Base-by-base conservation (phyloP, 2,329 filamentous ascomycete species). In the Cladorrhinum sp. region DNA sequence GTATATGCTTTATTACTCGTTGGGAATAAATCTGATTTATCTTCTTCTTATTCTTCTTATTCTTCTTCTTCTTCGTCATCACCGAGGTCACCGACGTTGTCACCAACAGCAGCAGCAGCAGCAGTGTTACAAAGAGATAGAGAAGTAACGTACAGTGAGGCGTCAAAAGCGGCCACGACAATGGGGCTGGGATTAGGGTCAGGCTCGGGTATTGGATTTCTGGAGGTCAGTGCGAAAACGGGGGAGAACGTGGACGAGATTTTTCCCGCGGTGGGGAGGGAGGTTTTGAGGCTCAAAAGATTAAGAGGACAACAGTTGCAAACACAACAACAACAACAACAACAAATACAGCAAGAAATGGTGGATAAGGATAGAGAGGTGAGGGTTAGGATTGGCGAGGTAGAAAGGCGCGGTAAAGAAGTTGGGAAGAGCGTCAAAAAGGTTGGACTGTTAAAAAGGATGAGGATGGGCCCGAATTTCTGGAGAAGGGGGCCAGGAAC, bases 181-280 rank as follows among this genome's bases (percentile, higher is more conserved):
- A 55, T 60, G 54, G 8, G 20, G 20, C 52, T 58, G n/a, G n/a
- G n/a, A 54, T 39, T 39, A 2, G 55, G 36, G 4, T 10, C 16
- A 20, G 30, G 9, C 23, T 1, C 26, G 14, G 16, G 53, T 28
- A 24, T 61, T 63, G 14, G 16, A 9, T 75, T 73, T 58, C 42
- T 73, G n/a, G 73, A 75, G 65, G 71, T 72, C 1, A 76, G 74
- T 39, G 73, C 73, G 2, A 66, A 62, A 56, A 72, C 72, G 18
- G 75, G 74, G n/a, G 72, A 73, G 39, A 72, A 73, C 26, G 68
- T 77, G n/a, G 66, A 68, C 14, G 59, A 62, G 23, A 33, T 77
- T 1, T 77, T 78, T 61, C 67, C 70, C 0, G 62, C 65, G 20
- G 56, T 77, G 1, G 74, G 70, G 1, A 66, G 64, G 10, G 73